A percentile compares a stretch with the other conserved stretches of the same genome.
These are phyloP conservation scores for Nitzschia sp. DNA, from an alignment of 108 stramenopile species.

Conservation along the genomic window DNA sequence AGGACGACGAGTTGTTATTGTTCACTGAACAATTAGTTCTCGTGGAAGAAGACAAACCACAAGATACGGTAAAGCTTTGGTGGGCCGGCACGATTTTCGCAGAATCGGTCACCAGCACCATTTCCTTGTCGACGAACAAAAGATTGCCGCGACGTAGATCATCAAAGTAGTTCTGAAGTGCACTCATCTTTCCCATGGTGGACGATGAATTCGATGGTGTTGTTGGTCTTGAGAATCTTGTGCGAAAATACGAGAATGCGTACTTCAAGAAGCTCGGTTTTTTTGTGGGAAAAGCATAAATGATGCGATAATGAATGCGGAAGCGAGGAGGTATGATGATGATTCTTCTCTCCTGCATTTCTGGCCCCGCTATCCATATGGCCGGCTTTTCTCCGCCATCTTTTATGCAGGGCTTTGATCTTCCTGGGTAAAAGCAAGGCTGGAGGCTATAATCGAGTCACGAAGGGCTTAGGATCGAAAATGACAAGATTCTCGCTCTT, in stretches of 20 bases:
- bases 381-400: too few relatives aligned
- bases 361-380: too few relatives aligned
- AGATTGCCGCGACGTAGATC: too few relatives aligned
- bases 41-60: not conserved
- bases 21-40: not conserved
- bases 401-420: too few relatives aligned
- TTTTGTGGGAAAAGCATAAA: not conserved
- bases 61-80: not conserved
- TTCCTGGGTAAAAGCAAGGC: too few relatives aligned
- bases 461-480: too few relatives aligned
- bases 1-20: not conserved
- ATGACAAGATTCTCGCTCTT: too few relatives aligned
- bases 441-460: too few relatives aligned
- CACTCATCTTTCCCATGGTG: not conserved
- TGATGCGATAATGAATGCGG: not conserved
- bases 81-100: not conserved
- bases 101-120: not conserved
- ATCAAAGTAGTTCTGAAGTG: not conserved
- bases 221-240: not conserved
- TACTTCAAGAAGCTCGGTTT: not conserved
- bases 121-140: not conserved
- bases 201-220: not conserved
- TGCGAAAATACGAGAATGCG: not conserved
- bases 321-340: not conserved
- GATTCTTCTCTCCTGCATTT: too few relatives aligned